Evolutionary conservation across 768 basidiomycete genomes (phyloP).

Genomic region (Lentinula sp.): DNA sequence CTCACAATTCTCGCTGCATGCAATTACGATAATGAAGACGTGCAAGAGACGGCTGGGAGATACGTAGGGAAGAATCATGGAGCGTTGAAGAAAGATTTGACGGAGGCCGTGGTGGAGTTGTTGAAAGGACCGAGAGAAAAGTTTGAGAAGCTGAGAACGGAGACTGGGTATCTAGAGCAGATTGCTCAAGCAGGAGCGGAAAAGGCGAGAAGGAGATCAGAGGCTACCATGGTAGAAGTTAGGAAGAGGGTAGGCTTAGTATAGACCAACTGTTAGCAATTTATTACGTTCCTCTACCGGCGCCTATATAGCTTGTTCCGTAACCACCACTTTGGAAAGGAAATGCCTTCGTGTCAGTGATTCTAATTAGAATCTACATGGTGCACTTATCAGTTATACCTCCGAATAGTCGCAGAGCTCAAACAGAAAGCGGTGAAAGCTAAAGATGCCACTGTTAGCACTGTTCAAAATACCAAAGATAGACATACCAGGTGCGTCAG

Average conservation of each 20-base stretch:
- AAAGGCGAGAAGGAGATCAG: conserved; percentile 57
- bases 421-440: conserved; percentile 59
- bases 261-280: not conserved
- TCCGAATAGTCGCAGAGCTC: conserved; percentile 42
- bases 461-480: conserved; percentile 50
- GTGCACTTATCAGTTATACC: not conserved
- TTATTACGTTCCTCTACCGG: not conserved
- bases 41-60: conserved; percentile 36
- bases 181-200: conserved; percentile 62
- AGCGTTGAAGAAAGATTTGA: conserved; percentile 67
- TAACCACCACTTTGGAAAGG: no score
- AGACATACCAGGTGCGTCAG: conserved; percentile 41
- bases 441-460: conserved; percentile 50
- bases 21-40: conserved; percentile 31
- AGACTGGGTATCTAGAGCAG: conserved; percentile 52
- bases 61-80: conserved; percentile 58
- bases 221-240: conserved; percentile 61
- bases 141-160: conserved; percentile 57
- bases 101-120: conserved; percentile 63
- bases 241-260: conserved; percentile 52
- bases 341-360: not conserved
- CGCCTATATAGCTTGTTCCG: no score
- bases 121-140: conserved; percentile 63
- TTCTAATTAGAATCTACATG: not conserved
- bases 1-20: conserved; percentile 78